These are phyloP conservation scores for Tylopilus intermedius DNA, from an alignment of 768 basidiomycete species.

Conservation along the genomic window DNA sequence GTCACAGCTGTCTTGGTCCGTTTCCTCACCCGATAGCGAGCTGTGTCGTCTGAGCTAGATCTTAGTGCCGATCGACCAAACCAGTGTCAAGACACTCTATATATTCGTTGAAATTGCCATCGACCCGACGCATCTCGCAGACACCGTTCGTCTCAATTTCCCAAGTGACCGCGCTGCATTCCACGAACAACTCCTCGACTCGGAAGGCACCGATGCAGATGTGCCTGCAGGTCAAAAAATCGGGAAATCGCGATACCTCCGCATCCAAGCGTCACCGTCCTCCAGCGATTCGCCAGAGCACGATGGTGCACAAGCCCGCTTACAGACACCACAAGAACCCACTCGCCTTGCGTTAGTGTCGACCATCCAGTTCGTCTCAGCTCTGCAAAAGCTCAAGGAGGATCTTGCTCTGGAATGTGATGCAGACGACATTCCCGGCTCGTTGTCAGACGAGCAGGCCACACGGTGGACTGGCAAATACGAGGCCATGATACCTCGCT, in stretches of 20 bases:
- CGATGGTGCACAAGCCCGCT: conserved; percentile 11
- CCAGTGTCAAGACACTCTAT: conserved; percentile 90
- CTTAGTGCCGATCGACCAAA: conserved; percentile 91
- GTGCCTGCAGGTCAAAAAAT: conserved; percentile 47
- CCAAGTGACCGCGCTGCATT: conserved; percentile 71
- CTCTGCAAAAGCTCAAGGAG: conserved; percentile 81
- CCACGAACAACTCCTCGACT: conserved; percentile 55
- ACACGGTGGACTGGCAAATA: conserved; percentile 59
- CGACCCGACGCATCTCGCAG: conserved; percentile 75
- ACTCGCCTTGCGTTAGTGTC: conserved; percentile 90
- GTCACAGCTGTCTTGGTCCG: conserved; percentile 93
- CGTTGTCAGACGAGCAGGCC: conserved; percentile 4
- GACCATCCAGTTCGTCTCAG: conserved; percentile 96
- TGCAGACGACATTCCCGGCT: background rate
- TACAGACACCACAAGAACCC: conserved; percentile 22
- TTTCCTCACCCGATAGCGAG: background rate
- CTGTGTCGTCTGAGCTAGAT: conserved; percentile 4
- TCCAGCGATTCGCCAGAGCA: background rate
- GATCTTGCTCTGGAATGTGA: conserved; percentile 51
- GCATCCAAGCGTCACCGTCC: conserved; percentile 48
- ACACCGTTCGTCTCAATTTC: conserved; percentile 87
- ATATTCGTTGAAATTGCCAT: conserved; percentile 97
- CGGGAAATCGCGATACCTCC: conserved; percentile 42
- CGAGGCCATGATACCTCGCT: conserved; percentile 72
- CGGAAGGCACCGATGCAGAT: conserved; percentile 42